Conservation (phyloP, 306 rosid genomes). For the Crotalaria pallida region DNA sequence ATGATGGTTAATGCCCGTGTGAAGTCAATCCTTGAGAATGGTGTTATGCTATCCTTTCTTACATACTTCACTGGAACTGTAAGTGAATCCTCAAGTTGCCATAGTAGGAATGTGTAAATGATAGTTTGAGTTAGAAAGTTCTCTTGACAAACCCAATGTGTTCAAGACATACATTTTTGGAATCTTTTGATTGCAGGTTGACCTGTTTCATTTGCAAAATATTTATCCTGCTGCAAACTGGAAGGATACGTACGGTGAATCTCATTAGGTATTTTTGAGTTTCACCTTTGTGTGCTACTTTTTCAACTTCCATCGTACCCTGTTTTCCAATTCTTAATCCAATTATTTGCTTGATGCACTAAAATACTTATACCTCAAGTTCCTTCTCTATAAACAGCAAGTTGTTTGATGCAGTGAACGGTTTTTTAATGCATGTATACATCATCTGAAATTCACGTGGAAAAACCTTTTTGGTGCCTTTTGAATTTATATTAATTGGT, state of each 20-base stretch:
- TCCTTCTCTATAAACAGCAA: not conserved
- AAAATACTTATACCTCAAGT: not conserved
- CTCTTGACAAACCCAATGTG: not conserved
- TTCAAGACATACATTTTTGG: not conserved
- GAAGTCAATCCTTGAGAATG: slow-evolving; percentile 82
- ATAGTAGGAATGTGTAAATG: not conserved
- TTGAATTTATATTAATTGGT: not conserved
- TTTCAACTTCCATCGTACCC: not conserved
- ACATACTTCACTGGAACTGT: slow-evolving; percentile 95
- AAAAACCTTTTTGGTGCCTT: not conserved
- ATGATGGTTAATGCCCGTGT: slow-evolving; percentile 89
- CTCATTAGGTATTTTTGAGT: slow-evolving; percentile 59
- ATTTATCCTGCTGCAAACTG: slow-evolving; percentile 55
- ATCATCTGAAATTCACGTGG: not conserved
- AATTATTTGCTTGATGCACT: not conserved
- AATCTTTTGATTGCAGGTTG: slow-evolving; percentile 52
- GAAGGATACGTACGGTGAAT: slow-evolving; percentile 60
- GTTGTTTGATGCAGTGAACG: not conserved
- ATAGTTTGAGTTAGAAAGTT: slow-evolving; percentile 18
- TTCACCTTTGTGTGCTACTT: slow-evolving; percentile 10
- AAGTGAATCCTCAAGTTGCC: slow-evolving; percentile 31
- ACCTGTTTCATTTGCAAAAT: slow-evolving; percentile 79
- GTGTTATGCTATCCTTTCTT: slow-evolving; percentile 84
- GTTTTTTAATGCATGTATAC: not conserved
- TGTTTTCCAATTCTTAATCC: not conserved